phyloP scores from a whole-genome alignment of 2,329 filamentous ascomycete species.

The Neonectria faginata region DNA sequence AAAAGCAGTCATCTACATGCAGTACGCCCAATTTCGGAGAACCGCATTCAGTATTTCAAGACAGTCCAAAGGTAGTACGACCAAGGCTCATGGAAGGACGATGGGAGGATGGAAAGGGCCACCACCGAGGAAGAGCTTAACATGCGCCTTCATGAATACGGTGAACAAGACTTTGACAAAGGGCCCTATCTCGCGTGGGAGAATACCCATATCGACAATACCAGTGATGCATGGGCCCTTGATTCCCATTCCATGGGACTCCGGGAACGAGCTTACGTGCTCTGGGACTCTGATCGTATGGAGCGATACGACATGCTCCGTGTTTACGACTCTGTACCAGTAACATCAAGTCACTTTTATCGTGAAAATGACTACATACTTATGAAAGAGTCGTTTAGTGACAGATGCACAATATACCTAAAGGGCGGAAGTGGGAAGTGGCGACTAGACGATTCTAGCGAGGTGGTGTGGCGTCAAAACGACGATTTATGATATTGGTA shows the following conservation, averaged over 20 bases:
- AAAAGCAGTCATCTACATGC: too few species aligned
- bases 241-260: background rate
- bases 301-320: too few species aligned
- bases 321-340: too few species aligned
- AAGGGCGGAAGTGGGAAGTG: too few species aligned
- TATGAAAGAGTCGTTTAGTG: too few species aligned
- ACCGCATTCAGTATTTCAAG: background rate
- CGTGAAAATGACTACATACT: too few species aligned
- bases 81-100: background rate
- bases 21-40: background rate
- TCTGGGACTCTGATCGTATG: conserved; percentile 7
- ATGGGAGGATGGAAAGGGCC: background rate
- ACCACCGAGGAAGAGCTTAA: too few species aligned
- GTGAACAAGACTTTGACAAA: background rate
- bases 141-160: background rate
- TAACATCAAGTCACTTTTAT: too few species aligned
- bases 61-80: background rate
- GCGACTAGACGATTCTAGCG: too few species aligned
- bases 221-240: background rate
- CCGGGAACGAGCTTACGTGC: conserved; percentile 1
- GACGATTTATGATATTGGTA: too few species aligned
- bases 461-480: too few species aligned
- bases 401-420: too few species aligned
- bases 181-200: background rate
- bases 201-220: background rate